phyloP scores from a whole-genome alignment of 2,329 filamentous ascomycete species.

The Microdochium trichocladiopsis region DNA sequence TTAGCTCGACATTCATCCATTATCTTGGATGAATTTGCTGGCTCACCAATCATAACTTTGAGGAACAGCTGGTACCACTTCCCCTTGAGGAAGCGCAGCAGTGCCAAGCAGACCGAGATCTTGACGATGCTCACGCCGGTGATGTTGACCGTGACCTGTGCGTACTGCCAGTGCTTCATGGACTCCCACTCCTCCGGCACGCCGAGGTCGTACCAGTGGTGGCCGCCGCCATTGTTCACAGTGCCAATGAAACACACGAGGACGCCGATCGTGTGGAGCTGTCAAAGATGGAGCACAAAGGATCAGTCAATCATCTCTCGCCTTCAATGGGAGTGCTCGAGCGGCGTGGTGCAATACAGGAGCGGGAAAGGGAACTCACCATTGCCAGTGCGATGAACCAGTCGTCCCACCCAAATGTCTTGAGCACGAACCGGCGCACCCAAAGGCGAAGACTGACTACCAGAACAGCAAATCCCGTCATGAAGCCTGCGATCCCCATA shows the following conservation, averaged over 20 bases:
- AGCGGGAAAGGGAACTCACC: background rate
- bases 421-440: conserved; percentile 3
- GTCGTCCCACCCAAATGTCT: conserved; percentile 4
- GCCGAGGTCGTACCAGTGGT: conserved; percentile 1
- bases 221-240: conserved; percentile 2
- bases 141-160: conserved; percentile 3
- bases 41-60: conserved; percentile 3
- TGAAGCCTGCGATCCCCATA: no score
- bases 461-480: no score
- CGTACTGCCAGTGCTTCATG: conserved; percentile 5
- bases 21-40: background rate
- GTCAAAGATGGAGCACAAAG: background rate
- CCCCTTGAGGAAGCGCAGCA: conserved; percentile 3
- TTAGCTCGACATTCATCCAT: background rate
- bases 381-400: conserved; percentile 2
- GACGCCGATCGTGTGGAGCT: conserved; percentile 3
- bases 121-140: conserved; percentile 5
- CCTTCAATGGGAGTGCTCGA: background rate
- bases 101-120: conserved; percentile 4
- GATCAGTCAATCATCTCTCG: no score
- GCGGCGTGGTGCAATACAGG: no score
- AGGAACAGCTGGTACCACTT: conserved; percentile 3
- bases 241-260: conserved; percentile 4
- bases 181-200: conserved; percentile 1
- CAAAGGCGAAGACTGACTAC: conserved; percentile 2